Conservation (phyloP, 371 early-diverging fungal species). For the Mucor indicus region DNA sequence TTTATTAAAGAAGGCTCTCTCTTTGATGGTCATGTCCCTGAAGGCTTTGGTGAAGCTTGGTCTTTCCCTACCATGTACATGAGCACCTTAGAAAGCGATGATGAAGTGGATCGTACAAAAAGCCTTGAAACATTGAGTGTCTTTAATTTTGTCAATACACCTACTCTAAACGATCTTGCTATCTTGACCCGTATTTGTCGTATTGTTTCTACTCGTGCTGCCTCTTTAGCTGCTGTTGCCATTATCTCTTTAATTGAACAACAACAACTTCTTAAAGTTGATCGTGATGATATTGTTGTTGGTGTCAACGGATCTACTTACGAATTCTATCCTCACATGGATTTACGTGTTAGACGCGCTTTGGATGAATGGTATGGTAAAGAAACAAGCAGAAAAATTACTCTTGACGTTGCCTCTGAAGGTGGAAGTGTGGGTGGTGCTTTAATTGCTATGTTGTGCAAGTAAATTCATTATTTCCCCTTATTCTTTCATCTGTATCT, state of each 20-base stretch:
- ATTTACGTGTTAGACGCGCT: constrained; percentile 24
- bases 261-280: constrained; percentile 12
- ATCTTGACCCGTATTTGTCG: constrained; percentile 30
- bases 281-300: constrained; percentile 29
- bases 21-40: constrained; percentile 63
- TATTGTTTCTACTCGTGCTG: constrained; percentile 37
- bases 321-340: constrained; percentile 42
- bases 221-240: constrained; percentile 38
- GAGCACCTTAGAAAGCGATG: constrained; percentile 40
- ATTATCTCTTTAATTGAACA: constrained; percentile 39
- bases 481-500: too few species aligned
- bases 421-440: constrained; percentile 50
- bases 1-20: constrained; percentile 63
- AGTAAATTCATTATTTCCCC: too few species aligned
- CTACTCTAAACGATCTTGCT: constrained; percentile 35
- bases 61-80: constrained; percentile 79
- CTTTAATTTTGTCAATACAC: constrained; percentile 20
- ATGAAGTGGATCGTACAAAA: constrained; percentile 16
- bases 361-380: constrained; percentile 40
- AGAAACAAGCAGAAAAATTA: constrained; percentile 23
- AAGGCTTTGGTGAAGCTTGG: constrained; percentile 56
- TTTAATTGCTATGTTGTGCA: constrained; percentile 46
- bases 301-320: constrained; percentile 47
- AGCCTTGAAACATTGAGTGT: constrained; percentile 20
- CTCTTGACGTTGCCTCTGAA: constrained; percentile 38